Base-by-base conservation (phyloP, 345 rosid species). In the Aegle marmelos region DNA sequence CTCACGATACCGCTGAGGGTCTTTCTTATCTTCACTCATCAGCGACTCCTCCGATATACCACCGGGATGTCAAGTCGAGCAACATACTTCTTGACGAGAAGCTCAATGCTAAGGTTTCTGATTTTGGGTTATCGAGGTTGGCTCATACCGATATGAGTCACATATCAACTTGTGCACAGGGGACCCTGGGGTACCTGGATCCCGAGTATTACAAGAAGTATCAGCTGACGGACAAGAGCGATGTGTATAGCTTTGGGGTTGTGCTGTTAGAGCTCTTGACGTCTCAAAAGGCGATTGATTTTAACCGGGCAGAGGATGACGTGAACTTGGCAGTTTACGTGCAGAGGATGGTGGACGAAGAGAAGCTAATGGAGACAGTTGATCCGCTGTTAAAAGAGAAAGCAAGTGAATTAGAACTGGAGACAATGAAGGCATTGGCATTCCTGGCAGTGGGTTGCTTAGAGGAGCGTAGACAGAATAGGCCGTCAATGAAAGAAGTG, bases 401-500 rank as follows among this genome's bases (percentile, higher is more conserved):
- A 21, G 85, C 82, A 0, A 75, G 76, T 28, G 6, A 48, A 4
- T 6, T 87, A 13, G 85, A 85, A 69, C 2, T 86, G 73, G 94
- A 90, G 3, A 90, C 88, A 9, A 89, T 90, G 76, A 86, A 82
- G 80, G 89, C 91, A 25, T 57, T 90, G 19, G 88, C 79, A 8
- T 79, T 76, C 68, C 69, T 90, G 28, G 91, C 89, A 3, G 59
- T 82, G 74, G 74, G 78, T 19, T 90, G 94, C 82, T 50, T 89
- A 84, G 92, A 90, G 70, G 94, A 90, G 16, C 82, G 81, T 27
- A 83, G 94, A 75, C 90, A 90, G 77, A 82, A 87, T 59, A 83
- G 94, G 73, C 94, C 94, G 50, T 81, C 93, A 2, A 90, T 90
- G 90, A 90, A 88, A 79, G 89, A 88, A 79, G 89, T 86, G 6